These are phyloP conservation scores for Boechera divaricarpa DNA, from an alignment of 345 rosid species.

Conservation along the genomic window DNA sequence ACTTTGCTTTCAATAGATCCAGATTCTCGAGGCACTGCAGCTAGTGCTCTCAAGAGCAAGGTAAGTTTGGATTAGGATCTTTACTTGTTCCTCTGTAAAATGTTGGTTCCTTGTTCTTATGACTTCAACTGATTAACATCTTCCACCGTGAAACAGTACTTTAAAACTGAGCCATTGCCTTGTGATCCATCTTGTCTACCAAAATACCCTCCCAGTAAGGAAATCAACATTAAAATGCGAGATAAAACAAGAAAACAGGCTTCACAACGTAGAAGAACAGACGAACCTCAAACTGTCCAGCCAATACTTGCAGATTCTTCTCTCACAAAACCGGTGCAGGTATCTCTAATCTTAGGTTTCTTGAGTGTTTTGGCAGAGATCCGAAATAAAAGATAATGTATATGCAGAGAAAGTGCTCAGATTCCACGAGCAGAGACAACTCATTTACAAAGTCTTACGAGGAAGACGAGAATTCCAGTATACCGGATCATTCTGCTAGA, in stretches of 20 bases:
- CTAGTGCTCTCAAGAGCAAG: slow-evolving; percentile 74
- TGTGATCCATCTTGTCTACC: slow-evolving; percentile 92
- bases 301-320: slow-evolving; percentile 22
- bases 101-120: slow-evolving; percentile 11
- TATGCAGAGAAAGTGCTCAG: slow-evolving; percentile 32
- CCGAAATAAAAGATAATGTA: background rate
- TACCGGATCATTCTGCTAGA: slow-evolving; percentile 21
- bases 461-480: slow-evolving; percentile 28
- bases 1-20: slow-evolving; percentile 83
- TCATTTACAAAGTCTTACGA: slow-evolving; percentile 21
- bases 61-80: slow-evolving; percentile 45
- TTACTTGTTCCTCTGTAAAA: slow-evolving; percentile 2
- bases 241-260: slow-evolving; percentile 63
- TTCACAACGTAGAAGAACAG: slow-evolving; percentile 17
- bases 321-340: slow-evolving; percentile 25
- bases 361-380: slow-evolving; percentile 20
- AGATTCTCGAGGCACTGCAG: slow-evolving; percentile 70
- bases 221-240: slow-evolving; percentile 70
- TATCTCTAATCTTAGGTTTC: slow-evolving; percentile 18
- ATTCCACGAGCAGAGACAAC: slow-evolving; percentile 33
- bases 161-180: slow-evolving; percentile 69
- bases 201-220: slow-evolving; percentile 88
- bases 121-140: background rate
- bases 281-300: slow-evolving; percentile 23
- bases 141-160: slow-evolving; percentile 56